Percentiles rank a stretch among this genome's conserved stretches.
Conservation (phyloP, 176 grass and related monocot genomes). For the Carex kokanica region DNA sequence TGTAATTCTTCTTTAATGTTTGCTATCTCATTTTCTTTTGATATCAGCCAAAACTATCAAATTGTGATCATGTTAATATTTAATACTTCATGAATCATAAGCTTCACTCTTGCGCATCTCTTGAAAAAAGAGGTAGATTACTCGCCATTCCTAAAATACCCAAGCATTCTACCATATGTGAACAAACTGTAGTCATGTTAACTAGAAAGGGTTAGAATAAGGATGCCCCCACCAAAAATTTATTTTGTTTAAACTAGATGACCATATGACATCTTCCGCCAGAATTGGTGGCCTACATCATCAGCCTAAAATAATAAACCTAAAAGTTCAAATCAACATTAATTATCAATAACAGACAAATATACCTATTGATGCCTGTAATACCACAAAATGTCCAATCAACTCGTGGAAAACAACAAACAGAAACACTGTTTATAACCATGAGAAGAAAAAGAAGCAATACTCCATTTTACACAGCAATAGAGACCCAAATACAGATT, state of each 20-base stretch:
- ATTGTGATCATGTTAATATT: background rate
- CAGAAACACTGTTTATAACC: background rate
- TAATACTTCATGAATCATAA: no score
- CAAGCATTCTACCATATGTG: background rate
- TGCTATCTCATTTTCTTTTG: no score
- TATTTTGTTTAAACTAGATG: background rate
- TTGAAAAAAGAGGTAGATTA: no score
- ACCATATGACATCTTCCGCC: background rate
- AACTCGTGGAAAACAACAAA: background rate
- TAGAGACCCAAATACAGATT: background rate
- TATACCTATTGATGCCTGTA: background rate
- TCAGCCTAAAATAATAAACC: background rate
- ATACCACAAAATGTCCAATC: background rate
- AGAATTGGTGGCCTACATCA: background rate
- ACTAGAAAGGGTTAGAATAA: background rate
- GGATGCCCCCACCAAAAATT: background rate
- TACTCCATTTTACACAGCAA: background rate
- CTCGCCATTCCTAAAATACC: background rate
- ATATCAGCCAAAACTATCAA: no score
- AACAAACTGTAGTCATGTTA: background rate
- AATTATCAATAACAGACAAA: background rate
- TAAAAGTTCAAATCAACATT: conserved; percentile 1
- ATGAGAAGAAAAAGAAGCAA: background rate
- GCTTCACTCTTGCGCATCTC: no score
- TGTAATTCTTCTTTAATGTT: no score